Evolutionary conservation across 2,329 filamentous ascomycete genomes (phyloP), one percentile per base, ranked within the genome.

Genomic region (Microthyrium microscopicum): DNA sequence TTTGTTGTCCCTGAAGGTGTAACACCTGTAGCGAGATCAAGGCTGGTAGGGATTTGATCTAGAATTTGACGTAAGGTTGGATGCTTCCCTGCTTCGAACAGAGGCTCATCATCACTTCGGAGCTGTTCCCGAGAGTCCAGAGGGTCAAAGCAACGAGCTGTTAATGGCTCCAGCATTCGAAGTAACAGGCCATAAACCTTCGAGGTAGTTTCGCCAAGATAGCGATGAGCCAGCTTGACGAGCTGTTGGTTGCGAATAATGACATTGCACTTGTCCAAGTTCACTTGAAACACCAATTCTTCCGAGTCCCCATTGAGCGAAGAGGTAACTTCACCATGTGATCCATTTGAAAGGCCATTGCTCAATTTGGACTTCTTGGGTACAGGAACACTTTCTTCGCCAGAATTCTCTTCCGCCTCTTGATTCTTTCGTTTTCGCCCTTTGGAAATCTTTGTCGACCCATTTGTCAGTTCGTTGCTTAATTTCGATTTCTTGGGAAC

Each of bases 191-290:
- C 71, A 49, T 93, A 95, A 1, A 95, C 72, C 39, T 76, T 66
- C 1, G 77, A 75, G 1, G 85, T 91, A 2, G 69, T 73, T 26
- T 73, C 64, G 28, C 84, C 80, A 15, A 89, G 66, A 20, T 69
- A 64, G 34, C 78, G 70, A 33, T 73, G 66, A 1, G 74, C 82
- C 36, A 84, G 69, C n/a, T 73, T 64, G 33, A 77, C 71, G 3
- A 95, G 71, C 15, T 73, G 71, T 41, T 76, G 68, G 45, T 83
- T 93, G 36, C 87, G 80, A 41, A 93, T 63, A 31, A 80, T 74
- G 7, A 94, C 80, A 5, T 77, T 62, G 38, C 83, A 81, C 52
- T 87, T 91, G 36, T 85, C 77, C 46, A 82, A 77, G 49, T 93
- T 94, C 35, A 94, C 63, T 19, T 77, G 72, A 31, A 95, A 62